Evolutionary conservation across 441 rosid species (phyloP).

Genomic region (Pelargonium citronellum): DNA sequence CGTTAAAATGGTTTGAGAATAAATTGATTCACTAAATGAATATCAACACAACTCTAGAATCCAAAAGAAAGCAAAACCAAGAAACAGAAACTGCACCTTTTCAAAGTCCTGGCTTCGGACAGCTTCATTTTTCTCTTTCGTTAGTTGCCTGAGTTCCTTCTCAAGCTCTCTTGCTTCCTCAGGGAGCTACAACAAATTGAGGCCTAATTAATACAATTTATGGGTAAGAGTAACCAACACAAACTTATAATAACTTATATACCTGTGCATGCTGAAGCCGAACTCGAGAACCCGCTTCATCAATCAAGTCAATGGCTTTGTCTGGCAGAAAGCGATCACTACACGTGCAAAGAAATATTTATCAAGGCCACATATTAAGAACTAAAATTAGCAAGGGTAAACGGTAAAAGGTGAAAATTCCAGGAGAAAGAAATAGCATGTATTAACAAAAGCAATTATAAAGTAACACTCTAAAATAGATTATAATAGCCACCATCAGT

Average conservation of each 20-base stretch:
- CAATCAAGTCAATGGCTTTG: slow-evolving; percentile 94
- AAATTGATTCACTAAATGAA: too few species aligned
- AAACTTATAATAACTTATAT: slow-evolving; percentile 5
- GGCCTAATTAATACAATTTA: background rate
- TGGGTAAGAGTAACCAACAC: background rate
- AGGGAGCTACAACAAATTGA: slow-evolving; percentile 53
- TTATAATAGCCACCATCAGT: too few species aligned
- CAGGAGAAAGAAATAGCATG: background rate
- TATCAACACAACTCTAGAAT: background rate
- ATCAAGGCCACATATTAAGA: slow-evolving; percentile 7
- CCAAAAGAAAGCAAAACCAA: background rate
- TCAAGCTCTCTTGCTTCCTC: slow-evolving; percentile 99
- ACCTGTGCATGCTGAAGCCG: slow-evolving; percentile 93
- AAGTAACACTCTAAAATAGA: too few species aligned
- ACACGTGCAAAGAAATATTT: slow-evolving; percentile 13
- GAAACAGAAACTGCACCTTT: slow-evolving; percentile 44
- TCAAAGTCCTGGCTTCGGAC: slow-evolving; percentile 94
- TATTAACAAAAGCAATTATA: background rate
- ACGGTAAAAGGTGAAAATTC: background rate
- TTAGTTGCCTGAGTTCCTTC: slow-evolving; percentile 84
- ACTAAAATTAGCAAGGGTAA: background rate
- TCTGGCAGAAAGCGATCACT: slow-evolving; percentile 98
- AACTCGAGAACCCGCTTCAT: slow-evolving; percentile 99
- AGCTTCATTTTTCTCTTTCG: slow-evolving; percentile 93
- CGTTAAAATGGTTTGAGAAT: too few species aligned